Base-by-base conservation (phyloP, 305 asterid genomes). In the Fraxinus platypoda region DNA sequence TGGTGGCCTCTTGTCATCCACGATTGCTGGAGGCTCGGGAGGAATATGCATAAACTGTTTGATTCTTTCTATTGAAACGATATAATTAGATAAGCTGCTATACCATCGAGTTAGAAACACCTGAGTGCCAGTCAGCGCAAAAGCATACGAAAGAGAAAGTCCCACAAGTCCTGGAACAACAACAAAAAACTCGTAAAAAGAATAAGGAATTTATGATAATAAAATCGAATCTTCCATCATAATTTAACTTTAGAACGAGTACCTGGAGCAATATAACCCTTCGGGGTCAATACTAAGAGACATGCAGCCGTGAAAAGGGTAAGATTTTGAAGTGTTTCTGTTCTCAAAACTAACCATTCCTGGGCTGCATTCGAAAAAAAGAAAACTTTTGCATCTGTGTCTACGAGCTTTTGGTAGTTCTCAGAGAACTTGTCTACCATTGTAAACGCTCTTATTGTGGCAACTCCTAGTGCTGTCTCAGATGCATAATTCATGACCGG, bases 381-480 rank as follows among this genome's bases (percentile, higher is more conserved):
- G 84, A 93, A 91, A 0, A 87, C 90, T 73, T 92, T 91, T 64
- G 98, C 98, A 86, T 94, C 95, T 64, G 85, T 77, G 62, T 93
- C 97, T 0, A 94, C 91, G 13, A 91, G 90, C 73, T 88, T 85
- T 7, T 89, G 90, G 88, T 89, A 92, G 87, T 92, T 89, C 4
- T 87, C 80, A 68, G 86, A 93, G 92, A 94, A 94, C 35, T 62
- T 85, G 30, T 93, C 93, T 0, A 77, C 88, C 83, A 73, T 86
- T 25, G 84, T 81, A 75, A 94, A 94, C 9, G 97, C 95, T 88
- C 97, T 80, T 83, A 94, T 88, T 4, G 95, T 92, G 76, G 91
- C 89, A 43, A 90, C 95, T 52, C 98, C 97, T n/a, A 90, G 93
- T 37, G 95, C 87, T 17, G 97, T 93, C 88, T 94, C 97, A 0